Evolutionary conservation across 768 basidiomycete genomes (phyloP), one percentile per base, ranked within the genome.

Genomic region (Lentinula aciculospora): DNA sequence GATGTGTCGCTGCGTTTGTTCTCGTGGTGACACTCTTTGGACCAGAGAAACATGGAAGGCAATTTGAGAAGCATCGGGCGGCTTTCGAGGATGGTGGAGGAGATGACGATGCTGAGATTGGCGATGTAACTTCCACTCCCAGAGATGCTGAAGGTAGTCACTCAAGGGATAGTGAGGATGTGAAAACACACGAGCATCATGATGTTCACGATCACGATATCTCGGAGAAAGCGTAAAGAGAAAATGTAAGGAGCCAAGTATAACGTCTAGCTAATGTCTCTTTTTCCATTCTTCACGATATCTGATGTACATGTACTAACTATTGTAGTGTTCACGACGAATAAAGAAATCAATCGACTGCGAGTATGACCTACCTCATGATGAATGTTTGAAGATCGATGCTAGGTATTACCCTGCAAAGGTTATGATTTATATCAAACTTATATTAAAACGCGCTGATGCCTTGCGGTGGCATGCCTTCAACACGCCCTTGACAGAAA

Each of bases 21-120:
- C 70, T 96, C 45, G 28, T 92, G 66, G 78, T 91, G 64, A 87
- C 86, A 12, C 73, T 92, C 61, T 69, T 96, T 57, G 94, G 94
- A 3, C 87, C 89, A 0, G 81, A 82, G 86, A 86, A 62, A 58
- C 88, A 89, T 63, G 82, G 85, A 8, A 76, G 83, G 9, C 90
- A 89, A 71, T 98, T 96, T 66, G 94, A 98, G 75, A 81, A 88
- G 60, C 80, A 84, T 65, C 88, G 86, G 69, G 69, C 85, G 2
- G 93, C 91, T 1, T 89, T 88, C 71, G 88, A 94, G 66, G 79
- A 85, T 60, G 90, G 90, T 56, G 89, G 81, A 29, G 76, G 69
- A 23, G 74, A 76, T 32, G 84, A 83, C 31, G 75, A 75, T 57
- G 56, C 56, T 21, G 31, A 57, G 29, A 56, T 56, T 31, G 40